These are phyloP conservation scores for Neurospora tetraspora DNA, from an alignment of 495 filamentous ascomycete genomes.

Conservation along the genomic window DNA sequence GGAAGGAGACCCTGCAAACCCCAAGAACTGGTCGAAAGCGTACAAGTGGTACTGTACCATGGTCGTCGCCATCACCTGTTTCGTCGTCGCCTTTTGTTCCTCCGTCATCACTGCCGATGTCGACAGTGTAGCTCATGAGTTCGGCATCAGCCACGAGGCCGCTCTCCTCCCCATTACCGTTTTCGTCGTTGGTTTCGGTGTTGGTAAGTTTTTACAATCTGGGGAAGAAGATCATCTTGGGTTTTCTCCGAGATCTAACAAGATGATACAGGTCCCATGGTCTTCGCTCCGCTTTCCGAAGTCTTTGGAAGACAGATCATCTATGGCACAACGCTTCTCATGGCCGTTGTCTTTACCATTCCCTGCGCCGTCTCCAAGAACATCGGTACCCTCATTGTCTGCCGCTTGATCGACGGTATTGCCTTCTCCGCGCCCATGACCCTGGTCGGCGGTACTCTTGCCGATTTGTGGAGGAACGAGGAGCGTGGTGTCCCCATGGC, in stretches of 20 bases:
- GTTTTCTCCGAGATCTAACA: not conserved
- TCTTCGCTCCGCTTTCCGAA: constrained; percentile 69
- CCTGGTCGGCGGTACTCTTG: constrained; percentile 66
- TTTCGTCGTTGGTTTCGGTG: constrained; percentile 71
- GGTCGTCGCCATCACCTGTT: constrained; percentile 53
- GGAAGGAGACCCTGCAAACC: constrained; percentile 55
- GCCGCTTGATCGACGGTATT: constrained; percentile 65
- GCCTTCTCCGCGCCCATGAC: constrained; percentile 80
- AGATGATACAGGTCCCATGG: constrained; percentile 46
- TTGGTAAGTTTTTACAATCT: constrained; percentile 33
- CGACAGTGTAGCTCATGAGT: constrained; percentile 45
- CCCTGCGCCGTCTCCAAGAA: constrained; percentile 68
- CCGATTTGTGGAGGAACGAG: constrained; percentile 75
- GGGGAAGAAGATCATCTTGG: not conserved
- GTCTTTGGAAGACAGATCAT: constrained; percentile 58
- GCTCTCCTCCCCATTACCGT: constrained; percentile 57
- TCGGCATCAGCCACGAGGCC: constrained; percentile 55
- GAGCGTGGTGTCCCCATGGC: constrained; percentile 80
- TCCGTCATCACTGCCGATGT: constrained; percentile 63
- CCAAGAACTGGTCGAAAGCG: constrained; percentile 56
- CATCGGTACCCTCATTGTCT: constrained; percentile 63
- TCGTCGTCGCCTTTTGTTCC: constrained; percentile 54
- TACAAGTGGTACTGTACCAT: constrained; percentile 62
- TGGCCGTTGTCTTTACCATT: constrained; percentile 68
- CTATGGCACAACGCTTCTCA: constrained; percentile 50